Evolutionary conservation across 2,329 filamentous ascomycete species (phyloP).

Genomic region (Pestalotiopsis sp.): DNA sequence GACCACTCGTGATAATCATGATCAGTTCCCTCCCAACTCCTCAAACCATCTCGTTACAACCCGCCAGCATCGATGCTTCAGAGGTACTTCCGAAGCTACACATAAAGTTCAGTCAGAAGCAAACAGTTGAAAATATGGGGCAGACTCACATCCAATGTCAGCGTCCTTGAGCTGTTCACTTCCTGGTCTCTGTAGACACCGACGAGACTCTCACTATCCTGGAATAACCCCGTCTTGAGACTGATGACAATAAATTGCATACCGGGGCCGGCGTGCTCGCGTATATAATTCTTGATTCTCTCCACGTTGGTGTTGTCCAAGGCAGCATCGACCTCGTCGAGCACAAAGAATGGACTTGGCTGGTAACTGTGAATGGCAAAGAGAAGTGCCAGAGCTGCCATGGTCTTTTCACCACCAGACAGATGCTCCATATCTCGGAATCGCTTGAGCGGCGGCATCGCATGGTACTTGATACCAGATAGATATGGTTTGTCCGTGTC

Average conservation of each 20-base stretch:
- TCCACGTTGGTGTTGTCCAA: constrained; percentile 98
- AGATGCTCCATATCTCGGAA: constrained; percentile 99
- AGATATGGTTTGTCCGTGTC: constrained; percentile 96
- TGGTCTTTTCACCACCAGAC: constrained; percentile 97
- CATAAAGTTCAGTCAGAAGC: not conserved
- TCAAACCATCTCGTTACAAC: not conserved
- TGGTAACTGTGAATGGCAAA: constrained; percentile 98
- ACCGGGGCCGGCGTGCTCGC: constrained; percentile 88
- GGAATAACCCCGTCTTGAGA: constrained; percentile 92
- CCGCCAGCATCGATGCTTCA: not conserved
- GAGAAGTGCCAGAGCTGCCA: constrained; percentile 92
- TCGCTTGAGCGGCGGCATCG: constrained; percentile 96
- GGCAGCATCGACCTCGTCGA: constrained; percentile 96
- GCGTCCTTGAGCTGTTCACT: constrained; percentile 84
- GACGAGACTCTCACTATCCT: constrained; percentile 92
- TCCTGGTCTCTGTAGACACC: constrained; percentile 95
- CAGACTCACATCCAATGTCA: constrained; percentile 89
- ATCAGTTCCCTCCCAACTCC: not conserved
- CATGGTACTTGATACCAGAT: constrained; percentile 95
- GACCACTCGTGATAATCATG: constrained; percentile 1
- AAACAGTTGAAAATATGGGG: not conserved
- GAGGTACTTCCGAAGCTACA: constrained; percentile 12
- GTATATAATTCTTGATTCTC: constrained; percentile 94
- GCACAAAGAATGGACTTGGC: constrained; percentile 93
- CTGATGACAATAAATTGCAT: constrained; percentile 99